A percentile compares a stretch with the other conserved stretches of the same genome.
These are phyloP conservation scores for Stylosanthes scabra DNA, from an alignment of 331 rosid genomes.

Conservation along the genomic window DNA sequence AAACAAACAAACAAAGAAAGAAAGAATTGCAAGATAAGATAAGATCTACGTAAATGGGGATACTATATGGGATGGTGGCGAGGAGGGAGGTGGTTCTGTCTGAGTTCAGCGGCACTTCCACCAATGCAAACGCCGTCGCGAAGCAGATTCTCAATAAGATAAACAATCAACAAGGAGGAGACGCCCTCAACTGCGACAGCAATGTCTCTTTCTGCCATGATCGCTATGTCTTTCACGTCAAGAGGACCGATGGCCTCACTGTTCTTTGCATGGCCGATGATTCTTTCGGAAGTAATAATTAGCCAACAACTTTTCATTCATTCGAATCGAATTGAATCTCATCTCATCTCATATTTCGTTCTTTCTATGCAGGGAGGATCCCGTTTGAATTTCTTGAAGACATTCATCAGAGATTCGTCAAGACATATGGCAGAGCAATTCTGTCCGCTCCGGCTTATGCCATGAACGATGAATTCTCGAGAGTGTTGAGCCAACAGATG, in stretches of 20 bases:
- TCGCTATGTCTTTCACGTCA: constrained; percentile 85
- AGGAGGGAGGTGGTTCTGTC: constrained; percentile 81
- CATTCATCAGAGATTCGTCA: constrained; percentile 79
- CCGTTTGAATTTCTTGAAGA: constrained; percentile 94
- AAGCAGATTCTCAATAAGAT: constrained; percentile 74
- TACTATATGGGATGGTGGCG: constrained; percentile 69
- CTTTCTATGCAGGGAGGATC: constrained; percentile 62
- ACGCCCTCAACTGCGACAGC: constrained; percentile 48
- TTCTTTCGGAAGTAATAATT: constrained; percentile 72
- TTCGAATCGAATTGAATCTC: no score
- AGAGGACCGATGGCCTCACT: constrained; percentile 85
- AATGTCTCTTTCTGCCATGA: constrained; percentile 85
- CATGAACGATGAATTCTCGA: constrained; percentile 93
- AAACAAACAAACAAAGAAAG: not conserved
- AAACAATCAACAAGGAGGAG: constrained; percentile 42
- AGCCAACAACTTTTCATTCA: no score
- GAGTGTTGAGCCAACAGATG: constrained; percentile 85
- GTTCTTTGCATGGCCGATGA: constrained; percentile 93
- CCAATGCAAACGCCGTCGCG: constrained; percentile 75
- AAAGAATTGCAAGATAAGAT: not conserved
- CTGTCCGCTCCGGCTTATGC: constrained; percentile 84
- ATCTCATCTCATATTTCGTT: no score
- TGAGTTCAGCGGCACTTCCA: constrained; percentile 67
- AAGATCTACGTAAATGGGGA: constrained; percentile 49
- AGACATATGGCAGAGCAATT: constrained; percentile 80